Conservation (phyloP, 108 stramenopile genomes). For the Ochromonas danica region DNA sequence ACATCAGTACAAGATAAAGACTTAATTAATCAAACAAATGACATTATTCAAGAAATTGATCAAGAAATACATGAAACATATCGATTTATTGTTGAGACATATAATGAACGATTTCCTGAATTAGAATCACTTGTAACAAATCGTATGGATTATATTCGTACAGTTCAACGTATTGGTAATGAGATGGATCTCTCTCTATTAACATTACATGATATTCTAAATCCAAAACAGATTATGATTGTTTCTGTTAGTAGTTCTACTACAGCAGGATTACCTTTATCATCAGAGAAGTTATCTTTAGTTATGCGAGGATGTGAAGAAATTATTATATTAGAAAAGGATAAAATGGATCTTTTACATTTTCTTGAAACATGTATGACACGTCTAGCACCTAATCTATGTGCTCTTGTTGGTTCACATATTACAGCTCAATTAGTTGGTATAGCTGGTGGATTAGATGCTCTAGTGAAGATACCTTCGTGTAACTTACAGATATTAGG, state of each 20-base stretch:
- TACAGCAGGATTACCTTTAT: constrained; percentile 60
- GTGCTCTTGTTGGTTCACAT: constrained; percentile 74
- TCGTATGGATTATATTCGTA: constrained; percentile 72
- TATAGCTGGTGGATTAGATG: constrained; percentile 81
- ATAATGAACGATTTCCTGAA: constrained; percentile 70
- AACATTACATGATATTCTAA: constrained; percentile 59
- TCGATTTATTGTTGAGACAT: constrained; percentile 55
- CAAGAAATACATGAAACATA: constrained; percentile 55
- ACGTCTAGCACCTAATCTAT: constrained; percentile 59
- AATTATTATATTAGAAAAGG: constrained; percentile 37
- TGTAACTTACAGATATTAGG: constrained; percentile 76
- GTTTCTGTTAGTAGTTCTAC: constrained; percentile 83
- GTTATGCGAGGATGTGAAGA: constrained; percentile 43
- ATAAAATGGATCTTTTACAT: constrained; percentile 37
- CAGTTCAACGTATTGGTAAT: constrained; percentile 77
- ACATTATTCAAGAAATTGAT: constrained; percentile 58
- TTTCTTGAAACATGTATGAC: constrained; percentile 54
- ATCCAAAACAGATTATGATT: constrained; percentile 80
- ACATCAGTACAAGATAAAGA: too few species aligned
- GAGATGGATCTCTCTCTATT: constrained; percentile 73
- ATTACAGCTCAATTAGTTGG: constrained; percentile 79
- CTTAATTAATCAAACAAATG: too few species aligned
- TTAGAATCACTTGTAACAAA: constrained; percentile 83
- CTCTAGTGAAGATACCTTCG: constrained; percentile 72
- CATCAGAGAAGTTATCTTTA: not conserved